A percentile compares a stretch with the other conserved stretches of the same genome.
phyloP scores from a whole-genome alignment of 768 basidiomycete species.

The Amanita inopinata region DNA sequence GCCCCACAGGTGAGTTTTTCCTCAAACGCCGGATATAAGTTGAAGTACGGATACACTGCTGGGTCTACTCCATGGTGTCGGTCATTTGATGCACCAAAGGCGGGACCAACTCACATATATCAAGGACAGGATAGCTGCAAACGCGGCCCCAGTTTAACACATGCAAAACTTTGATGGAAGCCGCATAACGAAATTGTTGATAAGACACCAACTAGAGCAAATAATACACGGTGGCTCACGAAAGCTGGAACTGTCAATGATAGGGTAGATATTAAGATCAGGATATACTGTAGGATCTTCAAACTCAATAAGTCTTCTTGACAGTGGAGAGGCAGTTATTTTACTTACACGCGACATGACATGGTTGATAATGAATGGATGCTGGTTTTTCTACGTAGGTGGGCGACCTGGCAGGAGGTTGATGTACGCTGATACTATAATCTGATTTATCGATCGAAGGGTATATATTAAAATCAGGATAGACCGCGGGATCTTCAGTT shows the following conservation, averaged over 20 bases:
- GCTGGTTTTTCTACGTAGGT: neutral
- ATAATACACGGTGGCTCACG: neutral
- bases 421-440: neutral
- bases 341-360: slow-evolving; percentile 27
- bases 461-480: slow-evolving; percentile 26
- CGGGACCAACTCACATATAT: slow-evolving; percentile 12
- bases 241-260: neutral
- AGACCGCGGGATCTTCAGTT: slow-evolving; percentile 21
- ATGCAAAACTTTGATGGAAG: neutral
- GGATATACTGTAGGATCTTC: slow-evolving; percentile 14
- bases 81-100: neutral
- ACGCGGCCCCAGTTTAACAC: too few relatives aligned
- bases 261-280: slow-evolving; percentile 18
- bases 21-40: slow-evolving; percentile 11
- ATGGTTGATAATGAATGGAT: slow-evolving; percentile 9
- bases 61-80: slow-evolving; percentile 2
- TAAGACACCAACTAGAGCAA: neutral
- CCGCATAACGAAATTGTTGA: neutral
- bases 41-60: slow-evolving; percentile 11
- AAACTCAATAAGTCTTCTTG: neutral
- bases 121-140: slow-evolving; percentile 12
- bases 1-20: too few relatives aligned
- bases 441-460: slow-evolving; percentile 12
- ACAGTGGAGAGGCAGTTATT: neutral
- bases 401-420: slow-evolving; percentile 8